Base-by-base conservation (phyloP, 2,329 filamentous ascomycete species). In the Xylaria sp. region DNA sequence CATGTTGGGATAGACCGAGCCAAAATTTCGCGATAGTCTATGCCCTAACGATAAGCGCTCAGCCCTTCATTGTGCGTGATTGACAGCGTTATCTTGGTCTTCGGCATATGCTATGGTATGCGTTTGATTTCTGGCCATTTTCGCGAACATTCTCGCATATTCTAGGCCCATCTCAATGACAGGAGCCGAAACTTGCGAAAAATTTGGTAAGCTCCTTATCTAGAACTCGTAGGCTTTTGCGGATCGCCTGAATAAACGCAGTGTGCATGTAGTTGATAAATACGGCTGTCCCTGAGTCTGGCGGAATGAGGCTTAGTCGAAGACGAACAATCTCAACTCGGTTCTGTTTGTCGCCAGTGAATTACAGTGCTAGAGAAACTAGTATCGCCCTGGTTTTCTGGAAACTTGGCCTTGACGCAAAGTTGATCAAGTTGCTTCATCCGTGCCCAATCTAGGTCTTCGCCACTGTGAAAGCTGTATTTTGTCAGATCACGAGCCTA, bases 361-460 rank as follows among this genome's bases (percentile, higher is more conserved):
- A 84, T 78, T 20, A 71, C 74, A 0, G 82, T 84, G 65, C 78
- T 81, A 0, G 80, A 82, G 63, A 85, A 85, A 1, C 79, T 80
- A 7, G 76, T 77, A 59, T 80, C 76, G 3, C 74, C 76, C 0
- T 74, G 69, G n/a, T 84, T 81, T 12, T 81, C 77, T 0, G 83
- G 83, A 64, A 84, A 84, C 0, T 68, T 60, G 25, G 76, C 75
- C 54, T 77, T 76, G 25, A 75, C 71, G 57, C 78, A 82, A 0
- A 67, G 70, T 3, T 60, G 65, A 52, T 82, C 76, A 58, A 84
- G 75, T 6, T 78, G 74, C 55, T 76, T 76, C 69, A 83, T 77
- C 60, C 74, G 74, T 15, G 70, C 70, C 73, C 80, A 79, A 20
- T 80, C 75, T 0, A 74, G 64, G 46, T 64, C 51, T 41, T 72